Evolutionary conservation across 306 rosid genomes (phyloP), one percentile per base, ranked within the genome.

Genomic region (Vigna angularis): DNA sequence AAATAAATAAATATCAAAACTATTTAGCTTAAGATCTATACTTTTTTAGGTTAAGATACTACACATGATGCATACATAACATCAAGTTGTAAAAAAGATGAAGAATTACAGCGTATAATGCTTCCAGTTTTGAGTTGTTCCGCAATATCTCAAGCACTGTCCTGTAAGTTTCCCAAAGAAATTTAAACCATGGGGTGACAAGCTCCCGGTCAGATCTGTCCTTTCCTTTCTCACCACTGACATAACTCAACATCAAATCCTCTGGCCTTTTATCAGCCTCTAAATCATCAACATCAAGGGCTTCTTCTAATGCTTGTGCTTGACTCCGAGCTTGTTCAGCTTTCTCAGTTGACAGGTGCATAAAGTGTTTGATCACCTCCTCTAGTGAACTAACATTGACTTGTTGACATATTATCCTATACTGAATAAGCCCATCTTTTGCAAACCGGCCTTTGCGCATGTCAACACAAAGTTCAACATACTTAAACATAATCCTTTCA

Each of bases 181-280:
- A 96, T 62, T 96, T 96, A 82, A 96, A 96, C 99, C 99, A 96
- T 1, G 98, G 99, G 9, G 99, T 96, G 15, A 96, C 99, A 70
- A 90, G 87, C 78, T 96, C 99, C 40, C 98, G 84, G 55, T 96
- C 99, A 52, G 99, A 96, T 73, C 99, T 81, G 42, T 96, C 98
- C 52, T 90, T 96, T 50, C 99, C 99, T 71, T 96, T 96, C 83
- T 96, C 99, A 0, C 99, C 99, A 66, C 99, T 96, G 73, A 96
- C 99, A 73, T 88, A 93, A 74, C 98, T 93, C 1, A 96, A 87
- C 99, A 96, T 96, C 57, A 96, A 80, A 72, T 96, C 99, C 77
- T 96, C 99, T 0, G 99, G 99, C 83, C 97, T 93, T 81, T 93
- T 90, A 80, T 96, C 99, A 0, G 98, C 99, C 88, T 96, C 99